phyloP scores from a whole-genome alignment of 495 filamentous ascomycete species.

The Alectoria sarmentosa region DNA sequence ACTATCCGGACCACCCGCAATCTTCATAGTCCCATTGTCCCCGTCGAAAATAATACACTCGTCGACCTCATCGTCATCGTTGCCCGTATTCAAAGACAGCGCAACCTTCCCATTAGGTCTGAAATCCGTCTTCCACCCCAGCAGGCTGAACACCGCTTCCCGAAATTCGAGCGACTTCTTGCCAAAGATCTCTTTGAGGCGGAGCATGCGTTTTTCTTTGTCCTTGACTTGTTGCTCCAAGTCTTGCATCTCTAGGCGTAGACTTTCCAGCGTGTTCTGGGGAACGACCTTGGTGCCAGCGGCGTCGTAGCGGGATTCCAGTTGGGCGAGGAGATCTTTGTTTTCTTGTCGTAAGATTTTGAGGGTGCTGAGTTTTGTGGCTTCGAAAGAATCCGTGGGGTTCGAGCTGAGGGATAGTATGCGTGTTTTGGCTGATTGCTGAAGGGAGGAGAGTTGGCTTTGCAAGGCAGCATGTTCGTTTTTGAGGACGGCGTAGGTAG shows the following conservation, averaged over 20 bases:
- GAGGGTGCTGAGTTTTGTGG: conserved; percentile 73
- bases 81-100: conserved; percentile 50
- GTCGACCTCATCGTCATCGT: conserved; percentile 60
- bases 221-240: conserved; percentile 67
- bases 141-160: conserved; percentile 77
- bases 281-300: conserved; percentile 53
- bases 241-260: conserved; percentile 63
- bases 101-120: conserved; percentile 87
- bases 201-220: conserved; percentile 73
- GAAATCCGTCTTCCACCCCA: conserved; percentile 92
- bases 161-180: conserved; percentile 88
- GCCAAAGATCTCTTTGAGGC: conserved; percentile 84
- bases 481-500: conserved; percentile 55
- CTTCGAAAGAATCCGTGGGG: conserved; percentile 75
- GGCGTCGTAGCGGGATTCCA: conserved; percentile 45
- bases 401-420: conserved; percentile 84
- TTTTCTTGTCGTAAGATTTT: conserved; percentile 75
- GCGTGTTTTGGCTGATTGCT: conserved; percentile 68
- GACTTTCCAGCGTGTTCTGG: conserved; percentile 63
- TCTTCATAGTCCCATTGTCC: conserved; percentile 94
- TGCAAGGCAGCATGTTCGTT: conserved; percentile 67
- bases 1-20: conserved; percentile 80
- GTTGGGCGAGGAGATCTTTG: conserved; percentile 65
- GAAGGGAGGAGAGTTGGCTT: conserved; percentile 63
- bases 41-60: conserved; percentile 94